Evolutionary conservation across 208 protist genomes (phyloP).

Genomic region (Acanthamoeba healyi): DNA sequence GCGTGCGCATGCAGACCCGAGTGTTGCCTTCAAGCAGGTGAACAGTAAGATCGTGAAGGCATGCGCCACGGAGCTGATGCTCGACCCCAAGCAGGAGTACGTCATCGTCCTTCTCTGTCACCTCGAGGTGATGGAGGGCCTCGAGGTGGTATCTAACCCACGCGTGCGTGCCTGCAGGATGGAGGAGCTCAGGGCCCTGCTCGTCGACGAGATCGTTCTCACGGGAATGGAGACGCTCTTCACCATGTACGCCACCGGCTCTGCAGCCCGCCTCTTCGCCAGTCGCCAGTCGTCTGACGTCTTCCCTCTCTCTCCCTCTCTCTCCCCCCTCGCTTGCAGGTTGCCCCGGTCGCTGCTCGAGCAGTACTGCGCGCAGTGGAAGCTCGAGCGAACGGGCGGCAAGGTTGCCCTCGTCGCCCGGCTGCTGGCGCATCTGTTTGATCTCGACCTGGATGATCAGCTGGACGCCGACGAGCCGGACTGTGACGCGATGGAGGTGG

Average conservation of each 20-base stretch:
- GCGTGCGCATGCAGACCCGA: not conserved
- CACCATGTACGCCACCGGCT: not conserved
- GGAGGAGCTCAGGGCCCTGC: not conserved
- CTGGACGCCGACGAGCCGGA: not conserved
- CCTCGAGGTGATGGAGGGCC: not conserved
- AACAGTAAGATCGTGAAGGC: not conserved
- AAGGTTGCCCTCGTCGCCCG: not conserved
- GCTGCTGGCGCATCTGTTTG: not conserved
- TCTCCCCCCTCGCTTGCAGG: not conserved
- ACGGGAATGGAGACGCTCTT: constrained; percentile 2
- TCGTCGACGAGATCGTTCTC: not conserved
- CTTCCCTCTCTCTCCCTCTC: not conserved
- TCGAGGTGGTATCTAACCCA: not conserved
- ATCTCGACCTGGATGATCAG: constrained; percentile 4
- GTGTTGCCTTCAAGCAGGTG: not conserved
- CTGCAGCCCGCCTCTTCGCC: too few species aligned
- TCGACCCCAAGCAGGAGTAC: not conserved
- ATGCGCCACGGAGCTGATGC: not conserved
- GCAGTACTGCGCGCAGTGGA: not conserved
- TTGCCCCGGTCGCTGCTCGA: not conserved
- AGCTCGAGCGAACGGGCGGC: not conserved
- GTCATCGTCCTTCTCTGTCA: not conserved
- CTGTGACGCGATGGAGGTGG: not conserved
- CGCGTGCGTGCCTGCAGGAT: not conserved
- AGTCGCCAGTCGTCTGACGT: not conserved